phyloP scores from a whole-genome alignment of 495 filamentous ascomycete genomes.

The Cercophora newfieldiana region DNA sequence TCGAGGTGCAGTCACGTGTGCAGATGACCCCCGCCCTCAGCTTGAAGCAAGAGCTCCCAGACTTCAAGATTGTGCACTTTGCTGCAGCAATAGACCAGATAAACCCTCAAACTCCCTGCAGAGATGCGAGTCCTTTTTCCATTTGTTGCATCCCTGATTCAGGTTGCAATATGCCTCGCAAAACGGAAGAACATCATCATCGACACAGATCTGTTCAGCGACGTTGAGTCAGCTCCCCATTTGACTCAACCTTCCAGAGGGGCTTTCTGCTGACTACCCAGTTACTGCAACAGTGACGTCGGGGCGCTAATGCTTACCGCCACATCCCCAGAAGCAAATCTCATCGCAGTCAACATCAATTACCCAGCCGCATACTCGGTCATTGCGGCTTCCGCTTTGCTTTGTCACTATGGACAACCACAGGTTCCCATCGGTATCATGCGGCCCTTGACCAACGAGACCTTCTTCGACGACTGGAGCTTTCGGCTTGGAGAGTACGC shows the following conservation, averaged over 20 bases:
- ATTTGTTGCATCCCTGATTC: too few relatives aligned
- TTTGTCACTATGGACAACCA: constrained; percentile 43
- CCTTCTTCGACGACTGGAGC: constrained; percentile 42
- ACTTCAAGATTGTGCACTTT: too few relatives aligned
- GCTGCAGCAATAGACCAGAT: too few relatives aligned
- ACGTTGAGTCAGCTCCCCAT: constrained; percentile 37
- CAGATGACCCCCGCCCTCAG: too few relatives aligned
- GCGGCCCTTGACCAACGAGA: constrained; percentile 42
- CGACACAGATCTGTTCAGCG: constrained; percentile 47
- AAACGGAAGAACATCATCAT: constrained; percentile 35
- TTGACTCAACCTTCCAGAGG: neutral
- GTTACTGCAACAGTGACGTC: constrained; percentile 38
- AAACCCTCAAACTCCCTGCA: too few relatives aligned
- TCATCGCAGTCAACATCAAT: constrained; percentile 48
- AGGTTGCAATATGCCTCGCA: too few relatives aligned
- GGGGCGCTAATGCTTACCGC: constrained; percentile 39
- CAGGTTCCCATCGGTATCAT: constrained; percentile 40
- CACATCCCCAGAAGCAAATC: constrained; percentile 31
- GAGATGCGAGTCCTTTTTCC: too few relatives aligned
- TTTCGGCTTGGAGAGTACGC: constrained; percentile 36
- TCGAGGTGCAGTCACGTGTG: too few relatives aligned
- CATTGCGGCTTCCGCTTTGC: constrained; percentile 41
- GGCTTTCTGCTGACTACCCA: neutral
- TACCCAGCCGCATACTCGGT: constrained; percentile 45
- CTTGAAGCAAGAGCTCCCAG: too few relatives aligned